Conservation (phyloP, 2,329 filamentous ascomycete genomes). For the Fusarium sp. region DNA sequence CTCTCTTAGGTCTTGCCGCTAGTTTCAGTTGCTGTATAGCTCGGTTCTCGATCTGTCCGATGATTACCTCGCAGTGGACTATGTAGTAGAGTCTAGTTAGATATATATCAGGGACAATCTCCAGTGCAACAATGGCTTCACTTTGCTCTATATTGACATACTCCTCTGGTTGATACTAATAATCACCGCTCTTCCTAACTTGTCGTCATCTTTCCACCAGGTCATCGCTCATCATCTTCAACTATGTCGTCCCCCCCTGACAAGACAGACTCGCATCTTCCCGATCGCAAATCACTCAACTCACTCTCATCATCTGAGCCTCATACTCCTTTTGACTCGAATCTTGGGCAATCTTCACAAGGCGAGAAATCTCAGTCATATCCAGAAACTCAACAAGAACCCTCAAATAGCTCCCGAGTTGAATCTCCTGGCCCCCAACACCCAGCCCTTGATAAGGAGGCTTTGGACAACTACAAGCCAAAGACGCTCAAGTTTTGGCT, state of each 20-base stretch:
- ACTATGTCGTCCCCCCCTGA: slow-evolving; percentile 34
- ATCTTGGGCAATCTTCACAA: neutral
- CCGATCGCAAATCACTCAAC: slow-evolving; percentile 32
- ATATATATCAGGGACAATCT: slow-evolving; percentile 35
- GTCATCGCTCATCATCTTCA: neutral
- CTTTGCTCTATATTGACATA: neutral
- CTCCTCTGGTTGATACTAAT: neutral
- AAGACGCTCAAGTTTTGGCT: slow-evolving; percentile 69
- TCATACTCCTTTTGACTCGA: neutral
- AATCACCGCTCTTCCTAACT: neutral
- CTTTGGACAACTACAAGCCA: slow-evolving; percentile 63
- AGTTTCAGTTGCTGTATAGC: slow-evolving; percentile 10
- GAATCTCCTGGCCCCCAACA: slow-evolving; percentile 34
- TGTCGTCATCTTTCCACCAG: neutral
- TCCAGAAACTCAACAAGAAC: slow-evolving; percentile 6
- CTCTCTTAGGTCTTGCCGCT: slow-evolving; percentile 19
- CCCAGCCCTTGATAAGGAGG: slow-evolving; percentile 46
- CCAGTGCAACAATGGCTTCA: slow-evolving; percentile 16
- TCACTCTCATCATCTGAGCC: slow-evolving; percentile 42
- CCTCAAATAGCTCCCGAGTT: slow-evolving; percentile 24
- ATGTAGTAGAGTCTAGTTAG: slow-evolving; percentile 3
- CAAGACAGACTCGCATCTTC: slow-evolving; percentile 8
- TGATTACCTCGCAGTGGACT: slow-evolving; percentile 6
- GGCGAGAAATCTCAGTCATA: neutral
- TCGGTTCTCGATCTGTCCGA: slow-evolving; percentile 32